phyloP scores from a whole-genome alignment of 1,139 yeast species.

The Pichia sp. region DNA sequence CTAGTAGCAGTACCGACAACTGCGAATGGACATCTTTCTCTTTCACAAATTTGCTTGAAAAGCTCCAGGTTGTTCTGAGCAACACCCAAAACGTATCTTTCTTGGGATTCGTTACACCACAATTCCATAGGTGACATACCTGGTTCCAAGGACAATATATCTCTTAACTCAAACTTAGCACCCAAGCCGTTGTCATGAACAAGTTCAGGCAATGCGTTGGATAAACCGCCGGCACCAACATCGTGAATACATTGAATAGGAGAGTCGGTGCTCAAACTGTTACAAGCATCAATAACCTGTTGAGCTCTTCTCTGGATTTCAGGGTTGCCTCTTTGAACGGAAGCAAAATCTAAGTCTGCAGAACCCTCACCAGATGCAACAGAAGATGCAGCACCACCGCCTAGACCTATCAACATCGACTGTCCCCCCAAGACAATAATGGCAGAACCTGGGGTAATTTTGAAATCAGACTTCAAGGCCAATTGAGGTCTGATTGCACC shows the following conservation, averaged over 20 bases:
- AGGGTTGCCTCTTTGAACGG: constrained; percentile 99
- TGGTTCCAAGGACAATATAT: constrained; percentile 86
- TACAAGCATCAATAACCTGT: constrained; percentile 94
- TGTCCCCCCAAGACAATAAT: constrained; percentile 96
- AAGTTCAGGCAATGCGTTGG: constrained; percentile 94
- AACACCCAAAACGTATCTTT: constrained; percentile 93
- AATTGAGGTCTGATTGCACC: constrained; percentile 94
- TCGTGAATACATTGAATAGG: constrained; percentile 97
- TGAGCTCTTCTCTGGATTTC: constrained; percentile 99
- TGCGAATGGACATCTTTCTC: constrained; percentile 96
- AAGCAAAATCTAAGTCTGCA: constrained; percentile 93
- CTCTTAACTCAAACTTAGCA: constrained; percentile 87
- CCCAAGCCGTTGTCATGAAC: constrained; percentile 97
- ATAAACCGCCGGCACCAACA: constrained; percentile 99
- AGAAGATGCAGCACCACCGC: constrained; percentile 99
- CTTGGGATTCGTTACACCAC: constrained; percentile 99
- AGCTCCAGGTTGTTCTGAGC: constrained; percentile 69
- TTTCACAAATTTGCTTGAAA: constrained; percentile 77
- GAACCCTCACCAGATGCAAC: constrained; percentile 94
- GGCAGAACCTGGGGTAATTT: constrained; percentile 88
- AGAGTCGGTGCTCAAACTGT: constrained; percentile 69
- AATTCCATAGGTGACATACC: constrained; percentile 99
- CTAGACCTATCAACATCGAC: constrained; percentile 97
- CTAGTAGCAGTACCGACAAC: constrained; percentile 93
- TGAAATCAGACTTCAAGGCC: constrained; percentile 74